phyloP scores from a whole-genome alignment of 257 asterid species.

The Linaria vulgaris region DNA sequence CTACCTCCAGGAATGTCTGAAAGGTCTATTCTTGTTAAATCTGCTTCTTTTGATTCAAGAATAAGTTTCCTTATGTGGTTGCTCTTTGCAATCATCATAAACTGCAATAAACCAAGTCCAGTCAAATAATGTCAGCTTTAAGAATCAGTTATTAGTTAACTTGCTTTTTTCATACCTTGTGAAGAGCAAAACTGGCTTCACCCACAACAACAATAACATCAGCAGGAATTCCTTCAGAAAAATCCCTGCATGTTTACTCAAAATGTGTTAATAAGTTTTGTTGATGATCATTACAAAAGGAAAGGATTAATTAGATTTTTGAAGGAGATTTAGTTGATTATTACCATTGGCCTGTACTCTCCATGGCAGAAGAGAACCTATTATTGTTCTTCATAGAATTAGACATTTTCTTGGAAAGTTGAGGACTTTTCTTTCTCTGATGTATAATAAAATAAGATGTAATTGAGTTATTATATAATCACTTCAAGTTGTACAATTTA shows the following conservation, averaged over 20 bases:
- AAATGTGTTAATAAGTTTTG: background rate
- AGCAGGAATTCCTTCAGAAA: constrained; percentile 84
- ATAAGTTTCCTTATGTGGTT: constrained; percentile 69
- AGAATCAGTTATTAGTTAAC: constrained; percentile 1
- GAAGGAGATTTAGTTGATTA: background rate
- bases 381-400: constrained; percentile 29
- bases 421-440: too few relatives aligned
- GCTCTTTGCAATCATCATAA: constrained; percentile 98
- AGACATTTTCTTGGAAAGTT: too few relatives aligned
- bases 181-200: constrained; percentile 78
- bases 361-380: constrained; percentile 73
- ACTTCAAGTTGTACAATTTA: too few relatives aligned
- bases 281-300: too few relatives aligned
- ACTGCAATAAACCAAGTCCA: too few relatives aligned
- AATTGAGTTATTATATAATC: too few relatives aligned
- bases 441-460: too few relatives aligned
- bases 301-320: too few relatives aligned
- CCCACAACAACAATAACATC: constrained; percentile 82
- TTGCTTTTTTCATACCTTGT: constrained; percentile 66
- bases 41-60: constrained; percentile 65
- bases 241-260: constrained; percentile 58
- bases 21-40: constrained; percentile 57
- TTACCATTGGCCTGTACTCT: constrained; percentile 96
- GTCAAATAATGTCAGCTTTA: too few relatives aligned
- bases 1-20: constrained; percentile 90